Evolutionary conservation across 139 green algal species (phyloP), one percentile per base, ranked within the genome.

Genomic region (Coelastrella sp.): DNA sequence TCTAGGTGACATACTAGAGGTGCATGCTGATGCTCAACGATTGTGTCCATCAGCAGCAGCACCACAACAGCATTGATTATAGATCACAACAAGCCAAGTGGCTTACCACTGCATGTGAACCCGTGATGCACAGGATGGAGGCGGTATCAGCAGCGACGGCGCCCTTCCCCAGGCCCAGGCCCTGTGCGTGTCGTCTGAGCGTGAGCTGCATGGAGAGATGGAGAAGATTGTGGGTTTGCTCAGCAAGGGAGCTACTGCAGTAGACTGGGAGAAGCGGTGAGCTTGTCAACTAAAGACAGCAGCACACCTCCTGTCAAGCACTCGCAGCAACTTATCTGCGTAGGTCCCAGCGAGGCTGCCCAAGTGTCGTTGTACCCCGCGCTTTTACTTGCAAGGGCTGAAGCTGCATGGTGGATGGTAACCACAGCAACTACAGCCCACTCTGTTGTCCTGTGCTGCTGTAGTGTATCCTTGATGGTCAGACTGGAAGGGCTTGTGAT

Each of bases 401-500:
- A n/a, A n/a, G n/a, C n/a, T n/a, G n/a, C n/a, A n/a, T n/a, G n/a
- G n/a, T n/a, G n/a, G n/a, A n/a, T n/a, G n/a, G n/a, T n/a, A n/a
- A n/a, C n/a, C n/a, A n/a, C n/a, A n/a, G n/a, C n/a, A n/a, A n/a
- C 1, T 13, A 57, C 45, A 57, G 45, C 45, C 11, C 45, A 57
- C 45, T 57, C 11, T 57, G 15, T 57, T 9, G 45, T 13, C 11
- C 45, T 23, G 15, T 57, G 11, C 11, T 0, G 11, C 64, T 81
- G 73, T 27, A 87, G 91, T 30, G 88, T 94, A 40, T 66, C 78
- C 6, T 88, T 91, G 4, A 89, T 98, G 91, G 67, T 93, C 69
- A 87, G 91, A 15, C 45, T 98, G 50, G 93, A 98, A 84, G 91
- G 89, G 0, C 79, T 97, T 25, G 88, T 93, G 35, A 76, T 77